Evolutionary conservation across 306 rosid species (phyloP).

Genomic region (Cajanus cajan): DNA sequence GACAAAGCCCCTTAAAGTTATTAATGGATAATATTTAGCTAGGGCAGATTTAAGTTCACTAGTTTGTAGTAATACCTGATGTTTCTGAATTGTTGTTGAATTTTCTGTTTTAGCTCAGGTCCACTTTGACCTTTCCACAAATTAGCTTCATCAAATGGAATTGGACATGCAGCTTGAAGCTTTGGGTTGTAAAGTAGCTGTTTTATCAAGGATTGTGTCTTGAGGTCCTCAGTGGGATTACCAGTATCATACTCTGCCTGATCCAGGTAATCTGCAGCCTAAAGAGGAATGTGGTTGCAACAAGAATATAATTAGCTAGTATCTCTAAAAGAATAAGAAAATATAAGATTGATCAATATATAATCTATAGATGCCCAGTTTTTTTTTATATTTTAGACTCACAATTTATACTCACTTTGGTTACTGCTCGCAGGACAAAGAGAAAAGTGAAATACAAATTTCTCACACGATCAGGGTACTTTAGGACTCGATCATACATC

Average conservation of each 20-base stretch:
- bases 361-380: neutral
- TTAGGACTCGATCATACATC: conserved; percentile 78
- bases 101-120: conserved; percentile 87
- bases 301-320: conserved; percentile 5
- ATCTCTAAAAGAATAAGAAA: neutral
- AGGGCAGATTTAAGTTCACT: conserved; percentile 2
- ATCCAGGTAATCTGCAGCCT: conserved; percentile 93
- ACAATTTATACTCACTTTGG: conserved; percentile 64
- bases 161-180: conserved; percentile 94
- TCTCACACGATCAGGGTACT: conserved; percentile 86
- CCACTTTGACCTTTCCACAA: conserved; percentile 96
- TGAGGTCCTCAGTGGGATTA: conserved; percentile 70
- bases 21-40: neutral
- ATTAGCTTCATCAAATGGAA: conserved; percentile 97
- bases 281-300: conserved; percentile 32
- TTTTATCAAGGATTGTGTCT: conserved; percentile 71
- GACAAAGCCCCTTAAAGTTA: neutral
- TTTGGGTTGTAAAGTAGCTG: conserved; percentile 77
- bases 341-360: conserved; percentile 4
- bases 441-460: conserved; percentile 93
- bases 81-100: conserved; percentile 92
- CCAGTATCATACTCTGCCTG: conserved; percentile 93
- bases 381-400: conserved; percentile 13
- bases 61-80: conserved; percentile 57
- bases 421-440: conserved; percentile 93